Evolutionary conservation across 2,329 filamentous ascomycete genomes (phyloP).

Genomic region (Fonsecaea pugnacius): DNA sequence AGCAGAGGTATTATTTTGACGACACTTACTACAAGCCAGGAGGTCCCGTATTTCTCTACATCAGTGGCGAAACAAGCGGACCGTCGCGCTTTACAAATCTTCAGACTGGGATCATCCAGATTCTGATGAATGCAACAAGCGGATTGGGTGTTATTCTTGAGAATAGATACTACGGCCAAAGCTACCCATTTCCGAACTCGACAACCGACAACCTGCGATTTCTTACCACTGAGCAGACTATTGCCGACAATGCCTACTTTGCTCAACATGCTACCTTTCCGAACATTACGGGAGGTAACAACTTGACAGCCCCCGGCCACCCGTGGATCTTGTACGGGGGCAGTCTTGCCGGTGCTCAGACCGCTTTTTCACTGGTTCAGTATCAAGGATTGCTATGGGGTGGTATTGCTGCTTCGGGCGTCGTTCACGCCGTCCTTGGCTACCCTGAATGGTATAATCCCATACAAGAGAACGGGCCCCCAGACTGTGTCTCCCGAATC

Average conservation of each 20-base stretch:
- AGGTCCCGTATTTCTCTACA: constrained; percentile 54
- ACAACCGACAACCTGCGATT: constrained; percentile 50
- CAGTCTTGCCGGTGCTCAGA: constrained; percentile 52
- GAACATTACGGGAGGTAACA: constrained; percentile 36
- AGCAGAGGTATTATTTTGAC: constrained; percentile 61
- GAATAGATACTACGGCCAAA: constrained; percentile 49
- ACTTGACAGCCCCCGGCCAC: constrained; percentile 47
- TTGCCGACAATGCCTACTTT: constrained; percentile 53
- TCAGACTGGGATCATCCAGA: constrained; percentile 55
- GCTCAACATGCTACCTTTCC: constrained; percentile 43
- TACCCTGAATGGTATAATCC: constrained; percentile 58
- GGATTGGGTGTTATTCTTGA: constrained; percentile 56
- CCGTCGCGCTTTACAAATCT: constrained; percentile 51
- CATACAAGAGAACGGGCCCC: constrained; percentile 55
- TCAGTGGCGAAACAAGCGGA: constrained; percentile 43
- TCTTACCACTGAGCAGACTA: constrained; percentile 50
- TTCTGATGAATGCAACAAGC: constrained; percentile 59
- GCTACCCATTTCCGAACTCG: constrained; percentile 44
- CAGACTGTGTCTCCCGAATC: constrained; percentile 56
- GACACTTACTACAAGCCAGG: constrained; percentile 59
- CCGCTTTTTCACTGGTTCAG: constrained; percentile 50
- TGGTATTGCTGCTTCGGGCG: constrained; percentile 55
- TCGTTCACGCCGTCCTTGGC: constrained; percentile 47
- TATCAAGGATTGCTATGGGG: constrained; percentile 47
- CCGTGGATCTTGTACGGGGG: constrained; percentile 55